Evolutionary conservation across 768 basidiomycete genomes (phyloP).

Genomic region (Agaricus blazei): DNA sequence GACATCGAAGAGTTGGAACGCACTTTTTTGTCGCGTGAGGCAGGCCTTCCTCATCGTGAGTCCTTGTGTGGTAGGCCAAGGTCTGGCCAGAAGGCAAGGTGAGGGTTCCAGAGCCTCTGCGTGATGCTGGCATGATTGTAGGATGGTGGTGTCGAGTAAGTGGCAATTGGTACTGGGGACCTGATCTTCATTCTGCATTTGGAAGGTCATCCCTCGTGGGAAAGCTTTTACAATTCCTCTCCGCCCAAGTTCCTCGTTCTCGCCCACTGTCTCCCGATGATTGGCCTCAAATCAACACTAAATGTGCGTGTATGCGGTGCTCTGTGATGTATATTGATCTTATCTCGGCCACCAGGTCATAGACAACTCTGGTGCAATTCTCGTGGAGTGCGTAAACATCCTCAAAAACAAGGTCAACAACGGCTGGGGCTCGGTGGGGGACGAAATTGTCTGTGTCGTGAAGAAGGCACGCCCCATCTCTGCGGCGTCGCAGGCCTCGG

Average conservation of each 20-base stretch:
- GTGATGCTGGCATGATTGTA: slow-evolving; percentile 54
- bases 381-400: slow-evolving; percentile 95
- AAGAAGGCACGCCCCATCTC: slow-evolving; percentile 85
- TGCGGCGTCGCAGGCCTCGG: slow-evolving; percentile 57
- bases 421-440: slow-evolving; percentile 89
- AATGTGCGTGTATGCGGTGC: slow-evolving; percentile 48
- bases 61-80: slow-evolving; percentile 83
- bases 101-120: slow-evolving; percentile 75
- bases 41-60: slow-evolving; percentile 80
- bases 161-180: neutral
- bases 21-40: slow-evolving; percentile 95
- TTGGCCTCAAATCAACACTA: slow-evolving; percentile 90
- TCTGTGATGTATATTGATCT: neutral
- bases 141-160: slow-evolving; percentile 14
- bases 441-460: slow-evolving; percentile 94
- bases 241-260: slow-evolving; percentile 10
- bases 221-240: slow-evolving; percentile 11
- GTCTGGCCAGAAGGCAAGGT: slow-evolving; percentile 71
- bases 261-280: slow-evolving; percentile 47
- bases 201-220: slow-evolving; percentile 18
- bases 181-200: slow-evolving; percentile 11
- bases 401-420: slow-evolving; percentile 95
- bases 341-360: slow-evolving; percentile 56
- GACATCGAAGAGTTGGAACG: slow-evolving; percentile 16
- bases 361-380: slow-evolving; percentile 93